Base-by-base conservation (phyloP, 2,329 filamentous ascomycete species). In the Aotearoamyces nothofagi region DNA sequence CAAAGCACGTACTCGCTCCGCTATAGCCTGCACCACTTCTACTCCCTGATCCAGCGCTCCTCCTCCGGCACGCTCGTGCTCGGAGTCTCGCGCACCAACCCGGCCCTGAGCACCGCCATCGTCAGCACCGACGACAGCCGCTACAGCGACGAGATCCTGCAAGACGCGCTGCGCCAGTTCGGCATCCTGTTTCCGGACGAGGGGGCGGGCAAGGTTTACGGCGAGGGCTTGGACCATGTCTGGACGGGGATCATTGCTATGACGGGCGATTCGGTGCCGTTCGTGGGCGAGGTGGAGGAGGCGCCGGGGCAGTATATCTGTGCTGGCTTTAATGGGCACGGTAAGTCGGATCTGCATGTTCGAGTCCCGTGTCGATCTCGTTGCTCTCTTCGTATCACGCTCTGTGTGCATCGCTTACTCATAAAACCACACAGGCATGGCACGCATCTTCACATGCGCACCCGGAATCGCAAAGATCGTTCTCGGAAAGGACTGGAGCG, bases 271-370 rank as follows among this genome's bases (percentile, higher is more conserved):
- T 56, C 49, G 8, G 55, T 61, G 9, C 59, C 60, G 1, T 55
- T 61, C 33, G 45, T 63, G n/a, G 60, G 60, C 2, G 39, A 42
- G 1, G 40, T 63, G 4, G 46, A 55, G 7, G 46, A 46, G 0
- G 34, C 54, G 5, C 49, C 53, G 7, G 59, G 59, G 4, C 59
- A 63, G 30, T 64, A 50, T 40, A 49, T 63, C 6, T 61, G 58
- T 37, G 59, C 58, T n/a, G 59, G 60, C 0, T 61, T 62, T 33
- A 61, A 62, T 37, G 59, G 58, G 0, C 58, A 62, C 39, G 58
- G 58, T 51, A 36, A 47, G 46, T 39, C n/a, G n/a, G n/a, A n/a
- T n/a, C n/a, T n/a, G 60, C 69, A 43, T 59, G n/a, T n/a, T n/a
- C n/a, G n/a, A n/a, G n/a, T n/a, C n/a, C n/a, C n/a, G n/a, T n/a